Evolutionary conservation across 2,329 filamentous ascomycete species (phyloP), one percentile per base, ranked within the genome.

Genomic region (Penicillium sp.): DNA sequence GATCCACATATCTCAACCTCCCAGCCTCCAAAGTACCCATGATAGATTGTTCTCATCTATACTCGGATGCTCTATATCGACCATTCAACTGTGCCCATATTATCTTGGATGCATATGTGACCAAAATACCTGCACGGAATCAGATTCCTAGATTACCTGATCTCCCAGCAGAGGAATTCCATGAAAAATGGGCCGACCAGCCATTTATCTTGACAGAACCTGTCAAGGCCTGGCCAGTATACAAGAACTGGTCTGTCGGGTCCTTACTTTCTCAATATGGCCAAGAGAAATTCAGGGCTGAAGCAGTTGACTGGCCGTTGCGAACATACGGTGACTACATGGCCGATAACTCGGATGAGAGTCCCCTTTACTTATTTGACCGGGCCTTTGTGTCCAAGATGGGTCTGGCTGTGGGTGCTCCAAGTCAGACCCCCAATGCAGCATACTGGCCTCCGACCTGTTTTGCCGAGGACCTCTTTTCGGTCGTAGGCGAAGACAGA

Each of bases 321-420:
- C 70, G 73, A n/a, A 84, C 77, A 0, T 96, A 96, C 61, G 70
- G 81, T 45, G 71, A 79, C 30, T 98, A 96, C 64, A 86, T 95
- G 82, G 69, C 72, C 28, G 75, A 84, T 57, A 90, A 77, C 57
- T 68, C 68, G 12, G 90, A 96, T 49, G 92, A 96, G 65, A 90
- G 84, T 45, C 90, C 90, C 0, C 66, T 96, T 1, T 96, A 96
- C 59, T 76, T 96, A 20, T 96, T 96, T 60, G 92, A 96, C 61
- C 78, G 83, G 40, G 76, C 73, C 14, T 96, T 96, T 57, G 86
- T 80, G 1, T 79, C 88, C 52, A 95, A 95, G 64, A 95, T 94
- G 80, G 64, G 67, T 8, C 68, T 95, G 32, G 67, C 69, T 11
- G 70, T 84, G n/a, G 80, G 77, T 7, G 48, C 42, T 8, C 50